A percentile compares a stretch with the other conserved stretches of the same genome.
These are phyloP conservation scores for Penicillium samsonianum DNA, from an alignment of 495 filamentous ascomycete genomes.

Conservation along the genomic window DNA sequence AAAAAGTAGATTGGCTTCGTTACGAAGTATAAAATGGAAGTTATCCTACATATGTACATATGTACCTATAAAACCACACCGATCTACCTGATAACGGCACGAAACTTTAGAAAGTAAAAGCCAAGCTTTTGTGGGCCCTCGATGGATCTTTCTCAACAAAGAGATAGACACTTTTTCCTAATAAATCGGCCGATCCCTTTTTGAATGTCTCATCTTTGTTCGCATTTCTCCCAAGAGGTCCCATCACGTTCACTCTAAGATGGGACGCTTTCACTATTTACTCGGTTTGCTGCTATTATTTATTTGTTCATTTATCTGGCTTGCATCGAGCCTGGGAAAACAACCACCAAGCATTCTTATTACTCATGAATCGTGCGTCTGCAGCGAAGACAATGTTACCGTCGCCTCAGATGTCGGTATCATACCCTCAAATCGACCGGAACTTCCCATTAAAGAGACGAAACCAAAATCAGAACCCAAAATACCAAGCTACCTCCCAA, in stretches of 20 bases:
- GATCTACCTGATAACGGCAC: neutral
- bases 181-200: neutral
- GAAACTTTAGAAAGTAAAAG: neutral
- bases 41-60: too few relatives aligned
- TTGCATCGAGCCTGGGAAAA: neutral
- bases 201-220: neutral
- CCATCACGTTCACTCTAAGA: neutral
- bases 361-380: neutral
- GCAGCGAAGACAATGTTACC: neutral
- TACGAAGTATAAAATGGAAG: neutral
- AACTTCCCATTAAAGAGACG: neutral
- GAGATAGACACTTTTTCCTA: neutral
- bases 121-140: neutral
- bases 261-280: constrained; percentile 1
- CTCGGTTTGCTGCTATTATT: constrained; percentile 3
- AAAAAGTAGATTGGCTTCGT: too few relatives aligned
- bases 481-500: constrained; percentile 3
- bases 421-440: neutral
- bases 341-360: neutral
- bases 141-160: neutral
- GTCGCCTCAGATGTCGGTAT: neutral
- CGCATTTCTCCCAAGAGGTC: neutral
- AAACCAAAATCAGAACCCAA: neutral
- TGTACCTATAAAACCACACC: neutral
- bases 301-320: neutral